Conservation (phyloP, 192 early-diverging fungal species). For the Mycoemilia scoparia region DNA sequence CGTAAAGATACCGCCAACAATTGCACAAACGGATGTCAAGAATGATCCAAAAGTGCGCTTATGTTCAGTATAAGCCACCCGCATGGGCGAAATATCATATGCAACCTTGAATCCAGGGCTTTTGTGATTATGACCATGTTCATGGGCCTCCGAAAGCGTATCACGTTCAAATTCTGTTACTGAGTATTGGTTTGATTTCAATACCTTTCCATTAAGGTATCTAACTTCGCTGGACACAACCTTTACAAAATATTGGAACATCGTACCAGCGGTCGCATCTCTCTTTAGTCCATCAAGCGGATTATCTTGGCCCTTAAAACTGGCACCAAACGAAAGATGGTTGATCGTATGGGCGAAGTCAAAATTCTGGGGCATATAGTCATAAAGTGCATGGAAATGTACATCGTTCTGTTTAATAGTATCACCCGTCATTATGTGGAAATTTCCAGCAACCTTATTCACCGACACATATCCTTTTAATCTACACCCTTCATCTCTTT, state of each 20-base stretch:
- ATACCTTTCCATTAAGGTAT: conserved; percentile 44
- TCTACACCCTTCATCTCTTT: conserved; percentile 80
- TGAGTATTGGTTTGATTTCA: conserved; percentile 86
- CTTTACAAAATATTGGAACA: conserved; percentile 88
- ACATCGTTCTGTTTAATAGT: conserved; percentile 16
- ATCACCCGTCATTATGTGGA: conserved; percentile 83
- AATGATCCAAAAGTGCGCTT: conserved; percentile 72
- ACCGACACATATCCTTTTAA: conserved; percentile 61
- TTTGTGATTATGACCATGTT: neutral
- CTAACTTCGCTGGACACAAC: conserved; percentile 74
- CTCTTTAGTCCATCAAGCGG: conserved; percentile 48
- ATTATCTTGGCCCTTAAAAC: conserved; percentile 27
- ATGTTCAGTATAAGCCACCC: conserved; percentile 68
- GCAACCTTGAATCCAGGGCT: conserved; percentile 72
- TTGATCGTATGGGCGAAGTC: conserved; percentile 74
- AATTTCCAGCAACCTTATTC: conserved; percentile 85
- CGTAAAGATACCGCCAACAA: conserved; percentile 90
- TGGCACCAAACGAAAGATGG: conserved; percentile 60
- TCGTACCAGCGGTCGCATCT: conserved; percentile 33
- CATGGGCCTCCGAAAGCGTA: neutral
- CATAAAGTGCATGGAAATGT: conserved; percentile 17
- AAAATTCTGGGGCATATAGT: conserved; percentile 32
- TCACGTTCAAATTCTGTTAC: conserved; percentile 59
- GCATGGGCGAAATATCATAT: conserved; percentile 94
- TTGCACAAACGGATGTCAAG: conserved; percentile 75